A percentile compares a stretch with the other conserved stretches of the same genome.
Evolutionary conservation across 257 asterid species (phyloP).

Genomic region (Linaria vulgaris): DNA sequence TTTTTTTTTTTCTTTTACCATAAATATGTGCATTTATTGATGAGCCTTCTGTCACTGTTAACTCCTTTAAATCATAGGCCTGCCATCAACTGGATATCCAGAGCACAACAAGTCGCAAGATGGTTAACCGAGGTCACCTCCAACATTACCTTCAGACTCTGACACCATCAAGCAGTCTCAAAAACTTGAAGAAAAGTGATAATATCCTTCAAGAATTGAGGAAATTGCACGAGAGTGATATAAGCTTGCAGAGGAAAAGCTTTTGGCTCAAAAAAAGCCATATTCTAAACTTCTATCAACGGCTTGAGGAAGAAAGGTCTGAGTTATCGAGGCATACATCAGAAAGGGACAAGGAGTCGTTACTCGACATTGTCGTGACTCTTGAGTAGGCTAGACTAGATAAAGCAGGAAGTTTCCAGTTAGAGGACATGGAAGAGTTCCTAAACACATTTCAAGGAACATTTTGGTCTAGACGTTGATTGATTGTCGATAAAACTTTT

Average conservation of each 20-base stretch:
- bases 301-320: slow-evolving; percentile 52
- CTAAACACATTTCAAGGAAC: slow-evolving; percentile 49
- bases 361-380: slow-evolving; percentile 41
- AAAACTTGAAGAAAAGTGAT: slow-evolving; percentile 36
- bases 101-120: no score
- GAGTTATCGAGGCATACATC: slow-evolving; percentile 37
- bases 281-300: slow-evolving; percentile 49
- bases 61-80: background rate
- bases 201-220: slow-evolving; percentile 35
- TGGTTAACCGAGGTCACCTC: slow-evolving; percentile 13
- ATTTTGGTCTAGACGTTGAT: slow-evolving; percentile 44
- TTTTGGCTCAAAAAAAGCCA: slow-evolving; percentile 47
- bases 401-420: slow-evolving; percentile 48
- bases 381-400: slow-evolving; percentile 40
- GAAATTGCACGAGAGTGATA: slow-evolving; percentile 58
- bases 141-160: slow-evolving; percentile 29
- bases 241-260: slow-evolving; percentile 55
- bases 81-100: background rate
- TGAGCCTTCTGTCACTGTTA: background rate
- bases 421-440: slow-evolving; percentile 65
- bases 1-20: background rate
- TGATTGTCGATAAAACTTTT: no score
- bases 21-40: background rate
- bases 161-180: slow-evolving; percentile 35
- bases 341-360: slow-evolving; percentile 30